Evolutionary conservation across 441 rosid genomes (phyloP).

Genomic region (Pelargonium myrrhifolium): DNA sequence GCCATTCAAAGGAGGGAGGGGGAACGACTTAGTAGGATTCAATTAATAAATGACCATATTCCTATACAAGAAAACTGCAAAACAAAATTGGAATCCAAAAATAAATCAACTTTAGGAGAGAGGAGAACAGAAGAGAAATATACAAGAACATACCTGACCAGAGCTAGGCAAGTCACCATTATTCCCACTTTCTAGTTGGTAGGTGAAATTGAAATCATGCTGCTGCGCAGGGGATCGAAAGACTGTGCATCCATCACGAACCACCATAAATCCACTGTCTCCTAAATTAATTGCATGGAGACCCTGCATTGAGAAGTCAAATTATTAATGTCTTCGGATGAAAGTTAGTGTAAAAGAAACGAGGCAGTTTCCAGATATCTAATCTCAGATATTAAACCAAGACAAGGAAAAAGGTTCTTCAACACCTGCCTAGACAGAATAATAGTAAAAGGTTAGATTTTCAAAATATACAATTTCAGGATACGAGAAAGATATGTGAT

Average conservation of each 20-base stretch:
- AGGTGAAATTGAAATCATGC: constrained; percentile 80
- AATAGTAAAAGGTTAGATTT: no score
- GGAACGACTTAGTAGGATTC: background rate
- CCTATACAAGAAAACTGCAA: no score
- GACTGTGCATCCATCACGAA: constrained; percentile 73
- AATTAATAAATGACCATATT: background rate
- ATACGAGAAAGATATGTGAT: no score
- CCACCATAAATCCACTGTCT: constrained; percentile 88
- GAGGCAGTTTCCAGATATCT: no score
- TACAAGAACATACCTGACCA: constrained; percentile 41
- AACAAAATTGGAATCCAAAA: no score
- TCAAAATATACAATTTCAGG: no score
- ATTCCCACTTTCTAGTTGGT: constrained; percentile 67
- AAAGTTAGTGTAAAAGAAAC: background rate
- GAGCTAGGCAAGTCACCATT: constrained; percentile 67
- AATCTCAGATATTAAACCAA: background rate
- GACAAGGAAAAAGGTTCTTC: background rate
- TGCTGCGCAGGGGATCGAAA: constrained; percentile 83
- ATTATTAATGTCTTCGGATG: background rate
- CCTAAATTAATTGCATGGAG: constrained; percentile 72
- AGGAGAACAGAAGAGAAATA: background rate
- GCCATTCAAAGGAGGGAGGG: background rate
- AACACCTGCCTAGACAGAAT: no score
- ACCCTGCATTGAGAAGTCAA: constrained; percentile 31
- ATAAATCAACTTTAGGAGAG: no score